phyloP scores from a whole-genome alignment of 2,329 filamentous ascomycete species.

The Sordariomycetes sp. region DNA sequence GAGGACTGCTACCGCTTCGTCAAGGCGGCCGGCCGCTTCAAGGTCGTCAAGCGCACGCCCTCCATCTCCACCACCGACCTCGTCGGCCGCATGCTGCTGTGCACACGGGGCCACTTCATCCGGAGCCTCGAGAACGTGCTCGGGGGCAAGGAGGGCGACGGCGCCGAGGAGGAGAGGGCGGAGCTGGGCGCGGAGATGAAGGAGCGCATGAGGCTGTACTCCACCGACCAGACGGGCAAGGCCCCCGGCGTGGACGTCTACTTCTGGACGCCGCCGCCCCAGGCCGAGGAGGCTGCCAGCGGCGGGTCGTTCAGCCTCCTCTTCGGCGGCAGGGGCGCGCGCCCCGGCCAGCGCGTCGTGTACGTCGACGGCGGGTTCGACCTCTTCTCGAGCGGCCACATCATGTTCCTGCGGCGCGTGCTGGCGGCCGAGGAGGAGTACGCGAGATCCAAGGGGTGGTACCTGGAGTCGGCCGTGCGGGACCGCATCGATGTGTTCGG shows the following conservation, averaged over 20 bases:
- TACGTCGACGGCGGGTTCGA: constrained; percentile 98
- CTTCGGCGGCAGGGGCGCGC: constrained; percentile 60
- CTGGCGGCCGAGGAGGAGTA: constrained; percentile 60
- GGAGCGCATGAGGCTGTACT: constrained; percentile 73
- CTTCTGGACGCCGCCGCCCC: constrained; percentile 59
- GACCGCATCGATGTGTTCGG: constrained; percentile 52
- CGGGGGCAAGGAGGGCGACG: constrained; percentile 60
- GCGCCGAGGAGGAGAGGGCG: constrained; percentile 55
- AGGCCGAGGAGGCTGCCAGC: constrained; percentile 40
- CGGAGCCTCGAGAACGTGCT: constrained; percentile 62
- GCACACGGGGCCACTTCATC: constrained; percentile 91
- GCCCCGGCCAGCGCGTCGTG: constrained; percentile 71
- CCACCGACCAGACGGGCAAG: constrained; percentile 73
- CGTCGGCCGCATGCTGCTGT: constrained; percentile 95
- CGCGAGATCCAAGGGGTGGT: constrained; percentile 64
- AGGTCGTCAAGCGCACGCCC: constrained; percentile 91
- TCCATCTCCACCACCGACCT: constrained; percentile 96
- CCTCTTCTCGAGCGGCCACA: constrained; percentile 92
- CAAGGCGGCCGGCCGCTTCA: constrained; percentile 87
- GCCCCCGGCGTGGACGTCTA: constrained; percentile 74
- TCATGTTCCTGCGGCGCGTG: constrained; percentile 82
- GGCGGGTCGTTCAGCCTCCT: constrained; percentile 56
- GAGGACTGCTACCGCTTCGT: constrained; percentile 98
- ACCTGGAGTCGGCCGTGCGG: constrained; percentile 49
- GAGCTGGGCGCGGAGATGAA: constrained; percentile 57